phyloP scores from a whole-genome alignment of 257 asterid species.

The Nicotiana obtusifolia region DNA sequence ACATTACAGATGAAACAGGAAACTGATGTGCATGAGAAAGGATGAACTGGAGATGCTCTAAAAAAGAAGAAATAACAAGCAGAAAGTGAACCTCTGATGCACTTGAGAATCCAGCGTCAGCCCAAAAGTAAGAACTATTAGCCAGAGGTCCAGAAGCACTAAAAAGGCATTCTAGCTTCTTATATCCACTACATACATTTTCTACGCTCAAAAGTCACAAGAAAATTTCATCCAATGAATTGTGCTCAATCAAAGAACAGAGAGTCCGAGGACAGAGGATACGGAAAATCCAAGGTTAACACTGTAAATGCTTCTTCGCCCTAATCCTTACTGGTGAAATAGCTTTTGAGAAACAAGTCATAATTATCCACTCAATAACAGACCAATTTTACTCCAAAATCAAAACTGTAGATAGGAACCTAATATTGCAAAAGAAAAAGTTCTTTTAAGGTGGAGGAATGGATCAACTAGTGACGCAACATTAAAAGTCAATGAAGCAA shows the following conservation, averaged over 20 bases:
- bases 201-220: neutral
- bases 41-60: neutral
- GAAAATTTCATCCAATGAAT: neutral
- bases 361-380: neutral
- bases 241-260: neutral
- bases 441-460: neutral
- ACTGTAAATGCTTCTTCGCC: neutral
- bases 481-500: neutral
- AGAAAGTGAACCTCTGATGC: neutral
- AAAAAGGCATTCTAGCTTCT: neutral
- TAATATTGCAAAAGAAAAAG: neutral
- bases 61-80: neutral
- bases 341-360: neutral
- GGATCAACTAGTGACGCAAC: neutral
- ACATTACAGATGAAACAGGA: neutral
- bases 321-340: neutral
- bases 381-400: neutral
- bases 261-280: neutral
- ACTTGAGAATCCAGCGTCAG: neutral
- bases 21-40: neutral
- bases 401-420: neutral
- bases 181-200: neutral
- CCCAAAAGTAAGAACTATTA: neutral
- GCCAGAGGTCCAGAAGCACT: neutral
- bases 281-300: neutral